These are phyloP conservation scores for Xylaria hypoxylon DNA, from an alignment of 2,329 filamentous ascomycete species.

Conservation along the genomic window DNA sequence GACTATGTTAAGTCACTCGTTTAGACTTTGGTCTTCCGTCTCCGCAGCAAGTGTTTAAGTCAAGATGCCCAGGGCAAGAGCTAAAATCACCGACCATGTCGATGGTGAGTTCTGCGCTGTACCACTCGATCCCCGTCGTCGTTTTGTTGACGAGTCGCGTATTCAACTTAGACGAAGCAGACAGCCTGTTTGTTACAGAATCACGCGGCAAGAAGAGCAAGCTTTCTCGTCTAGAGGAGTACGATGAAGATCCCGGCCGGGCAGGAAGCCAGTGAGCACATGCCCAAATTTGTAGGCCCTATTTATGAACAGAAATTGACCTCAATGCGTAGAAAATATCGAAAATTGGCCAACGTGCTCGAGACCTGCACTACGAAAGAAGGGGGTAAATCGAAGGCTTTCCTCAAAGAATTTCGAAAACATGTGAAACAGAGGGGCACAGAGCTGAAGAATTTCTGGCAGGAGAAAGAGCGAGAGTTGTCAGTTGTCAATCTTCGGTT, in stretches of 20 bases:
- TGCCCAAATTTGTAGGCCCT: neutral
- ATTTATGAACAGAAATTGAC: neutral
- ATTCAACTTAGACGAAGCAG: slow-evolving; percentile 33
- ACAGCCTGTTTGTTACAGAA: slow-evolving; percentile 27
- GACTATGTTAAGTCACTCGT: neutral
- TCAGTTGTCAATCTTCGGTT: slow-evolving; percentile 37
- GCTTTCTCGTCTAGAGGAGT: slow-evolving; percentile 48
- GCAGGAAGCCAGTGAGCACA: slow-evolving; percentile 43
- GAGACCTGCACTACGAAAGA: slow-evolving; percentile 48
- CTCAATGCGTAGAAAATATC: slow-evolving; percentile 41
- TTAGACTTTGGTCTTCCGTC: neutral
- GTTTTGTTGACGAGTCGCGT: slow-evolving; percentile 15
- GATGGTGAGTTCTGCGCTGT: slow-evolving; percentile 27
- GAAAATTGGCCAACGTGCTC: slow-evolving; percentile 46
- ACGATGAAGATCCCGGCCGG: slow-evolving; percentile 47
- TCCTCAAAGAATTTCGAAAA: slow-evolving; percentile 46
- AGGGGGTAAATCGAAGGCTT: slow-evolving; percentile 46
- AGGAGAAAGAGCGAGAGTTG: slow-evolving; percentile 47
- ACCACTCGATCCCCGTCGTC: neutral
- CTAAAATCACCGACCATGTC: neutral
- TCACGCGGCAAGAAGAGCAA: slow-evolving; percentile 37
- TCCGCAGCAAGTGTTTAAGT: neutral
- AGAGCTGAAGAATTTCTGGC: slow-evolving; percentile 41
- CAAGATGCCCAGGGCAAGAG: slow-evolving; percentile 24
- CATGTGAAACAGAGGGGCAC: slow-evolving; percentile 42